Evolutionary conservation across 768 basidiomycete species (phyloP).

Genomic region (Paxillus ammoniavirescens): DNA sequence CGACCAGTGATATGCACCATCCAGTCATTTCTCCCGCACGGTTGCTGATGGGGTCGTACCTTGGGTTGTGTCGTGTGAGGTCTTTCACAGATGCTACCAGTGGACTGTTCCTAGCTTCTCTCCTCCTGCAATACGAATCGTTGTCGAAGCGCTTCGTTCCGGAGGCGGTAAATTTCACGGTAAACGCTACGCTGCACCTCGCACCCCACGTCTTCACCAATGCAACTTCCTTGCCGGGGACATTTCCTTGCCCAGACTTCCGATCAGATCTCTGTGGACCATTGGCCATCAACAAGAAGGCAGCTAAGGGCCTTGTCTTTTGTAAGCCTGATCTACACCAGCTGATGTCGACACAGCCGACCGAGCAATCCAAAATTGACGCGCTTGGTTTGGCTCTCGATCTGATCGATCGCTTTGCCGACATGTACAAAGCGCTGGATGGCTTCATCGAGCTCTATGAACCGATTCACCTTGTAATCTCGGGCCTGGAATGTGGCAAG

Average conservation of each 20-base stretch:
- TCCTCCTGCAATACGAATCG: slow-evolving; percentile 81
- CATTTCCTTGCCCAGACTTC: slow-evolving; percentile 74
- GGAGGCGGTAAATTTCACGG: slow-evolving; percentile 82
- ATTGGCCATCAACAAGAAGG: slow-evolving; percentile 38
- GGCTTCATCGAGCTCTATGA: slow-evolving; percentile 85
- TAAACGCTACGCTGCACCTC: slow-evolving; percentile 69
- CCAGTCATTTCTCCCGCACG: slow-evolving; percentile 84
- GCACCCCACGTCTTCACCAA: slow-evolving; percentile 58
- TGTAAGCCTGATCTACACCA: slow-evolving; percentile 47
- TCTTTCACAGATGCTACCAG: slow-evolving; percentile 72
- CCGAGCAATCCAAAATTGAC: slow-evolving; percentile 71
- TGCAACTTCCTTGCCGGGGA: slow-evolving; percentile 55
- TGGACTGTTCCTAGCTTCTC: slow-evolving; percentile 85
- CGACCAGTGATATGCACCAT: slow-evolving; percentile 93
- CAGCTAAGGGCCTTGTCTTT: slow-evolving; percentile 38
- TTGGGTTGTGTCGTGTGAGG: slow-evolving; percentile 80
- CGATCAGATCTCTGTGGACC: slow-evolving; percentile 43
- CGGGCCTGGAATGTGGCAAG: slow-evolving; percentile 43
- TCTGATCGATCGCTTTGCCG: slow-evolving; percentile 66
- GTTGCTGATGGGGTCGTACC: slow-evolving; percentile 88
- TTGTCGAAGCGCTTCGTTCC: slow-evolving; percentile 87
- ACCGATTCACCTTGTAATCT: slow-evolving; percentile 63
- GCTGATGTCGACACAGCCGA: slow-evolving; percentile 35
- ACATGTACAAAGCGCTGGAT: slow-evolving; percentile 73
- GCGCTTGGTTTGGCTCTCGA: slow-evolving; percentile 60